Conservation (phyloP, 2,329 filamentous ascomycete genomes). For the Talaromyces sp. region DNA sequence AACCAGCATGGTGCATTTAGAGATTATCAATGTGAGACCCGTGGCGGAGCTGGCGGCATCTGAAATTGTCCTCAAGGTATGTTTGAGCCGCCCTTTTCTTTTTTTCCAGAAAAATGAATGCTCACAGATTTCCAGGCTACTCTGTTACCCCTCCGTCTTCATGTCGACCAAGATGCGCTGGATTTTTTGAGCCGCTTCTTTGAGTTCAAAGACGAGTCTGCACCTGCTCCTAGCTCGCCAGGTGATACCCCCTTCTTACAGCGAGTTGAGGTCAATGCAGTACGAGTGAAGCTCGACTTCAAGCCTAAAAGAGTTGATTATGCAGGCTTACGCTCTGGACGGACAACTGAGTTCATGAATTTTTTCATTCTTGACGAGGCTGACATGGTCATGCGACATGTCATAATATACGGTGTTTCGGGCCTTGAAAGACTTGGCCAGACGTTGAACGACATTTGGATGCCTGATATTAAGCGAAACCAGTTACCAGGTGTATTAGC, state of each 20-base stretch:
- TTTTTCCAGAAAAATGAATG: neutral
- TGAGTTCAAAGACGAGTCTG: constrained; percentile 82
- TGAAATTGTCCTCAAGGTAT: constrained; percentile 76
- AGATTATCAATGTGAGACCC: constrained; percentile 83
- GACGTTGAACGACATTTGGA: constrained; percentile 94
- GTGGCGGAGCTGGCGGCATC: constrained; percentile 79
- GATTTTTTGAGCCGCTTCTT: constrained; percentile 98
- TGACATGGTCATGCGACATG: constrained; percentile 78
- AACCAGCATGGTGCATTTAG: constrained; percentile 84
- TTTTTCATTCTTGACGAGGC: constrained; percentile 89
- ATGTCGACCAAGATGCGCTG: constrained; percentile 94
- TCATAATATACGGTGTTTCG: constrained; percentile 86
- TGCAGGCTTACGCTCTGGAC: constrained; percentile 82
- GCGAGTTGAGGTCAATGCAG: constrained; percentile 77
- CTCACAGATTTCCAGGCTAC: constrained; percentile 49
- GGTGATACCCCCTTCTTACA: constrained; percentile 83
- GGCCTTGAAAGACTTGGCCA: constrained; percentile 89
- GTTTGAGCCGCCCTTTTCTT: constrained; percentile 12
- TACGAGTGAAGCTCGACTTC: constrained; percentile 87
- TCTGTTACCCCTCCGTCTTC: constrained; percentile 78
- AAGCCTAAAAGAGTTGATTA: constrained; percentile 99
- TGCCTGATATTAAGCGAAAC: constrained; percentile 82
- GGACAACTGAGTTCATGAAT: constrained; percentile 98
- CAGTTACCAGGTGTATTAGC: constrained; percentile 87
- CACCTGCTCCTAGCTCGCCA: constrained; percentile 51